Conservation (phyloP, 75 land plant genomes). For the Adiantum capillusveneris region DNA sequence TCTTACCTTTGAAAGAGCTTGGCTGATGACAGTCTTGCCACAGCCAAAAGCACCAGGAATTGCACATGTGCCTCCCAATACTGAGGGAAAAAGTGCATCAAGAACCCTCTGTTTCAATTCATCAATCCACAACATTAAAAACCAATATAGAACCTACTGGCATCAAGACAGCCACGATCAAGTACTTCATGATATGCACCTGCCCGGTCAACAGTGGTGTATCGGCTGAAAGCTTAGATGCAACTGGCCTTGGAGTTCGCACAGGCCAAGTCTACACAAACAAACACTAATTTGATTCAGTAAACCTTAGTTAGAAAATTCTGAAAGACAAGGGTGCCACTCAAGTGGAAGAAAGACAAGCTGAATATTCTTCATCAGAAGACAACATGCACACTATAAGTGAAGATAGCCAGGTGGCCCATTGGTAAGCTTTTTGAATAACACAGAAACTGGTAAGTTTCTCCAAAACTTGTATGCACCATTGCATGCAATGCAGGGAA, state of each 20-base stretch:
- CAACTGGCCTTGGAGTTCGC: conserved; percentile 92
- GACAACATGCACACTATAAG: no score
- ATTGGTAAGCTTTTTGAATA: no score
- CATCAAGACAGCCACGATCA: background rate
- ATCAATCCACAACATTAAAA: no score
- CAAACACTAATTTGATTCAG: background rate
- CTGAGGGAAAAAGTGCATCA: conserved; percentile 99
- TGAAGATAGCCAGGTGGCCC: no score
- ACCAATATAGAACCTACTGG: background rate
- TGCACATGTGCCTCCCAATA: conserved; percentile 99
- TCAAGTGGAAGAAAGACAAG: no score
- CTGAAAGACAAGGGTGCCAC: no score
- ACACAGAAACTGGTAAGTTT: no score
- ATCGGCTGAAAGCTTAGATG: conserved; percentile 97
- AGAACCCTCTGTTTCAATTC: conserved; percentile 99
- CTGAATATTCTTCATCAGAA: no score
- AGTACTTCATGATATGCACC: conserved; percentile 34
- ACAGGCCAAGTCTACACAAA: conserved; percentile 90
- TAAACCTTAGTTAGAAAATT: no score
- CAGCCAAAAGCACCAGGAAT: conserved; percentile 99
- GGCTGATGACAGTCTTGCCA: conserved; percentile 99
- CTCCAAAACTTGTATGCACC: no score
- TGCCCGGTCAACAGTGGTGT: conserved; percentile 98
- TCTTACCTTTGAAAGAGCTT: conserved; percentile 95
- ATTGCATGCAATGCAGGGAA: no score